Evolutionary conservation across 2,329 filamentous ascomycete species (phyloP).

Genomic region (Ascocoryne sarcoides): DNA sequence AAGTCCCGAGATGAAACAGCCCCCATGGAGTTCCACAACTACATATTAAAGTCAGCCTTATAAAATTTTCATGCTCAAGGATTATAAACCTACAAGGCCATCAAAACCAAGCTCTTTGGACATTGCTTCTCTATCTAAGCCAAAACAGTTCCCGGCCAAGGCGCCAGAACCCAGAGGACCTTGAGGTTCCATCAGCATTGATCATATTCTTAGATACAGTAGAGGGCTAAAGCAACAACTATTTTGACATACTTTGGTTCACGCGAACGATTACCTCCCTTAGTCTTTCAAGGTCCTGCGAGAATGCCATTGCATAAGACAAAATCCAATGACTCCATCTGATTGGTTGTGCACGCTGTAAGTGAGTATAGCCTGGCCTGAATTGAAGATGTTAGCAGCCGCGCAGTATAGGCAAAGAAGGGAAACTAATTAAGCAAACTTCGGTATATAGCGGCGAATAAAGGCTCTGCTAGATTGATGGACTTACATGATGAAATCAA

Average conservation of each 20-base stretch:
- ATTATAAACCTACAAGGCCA: slow-evolving; percentile 44
- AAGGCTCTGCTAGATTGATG: no score
- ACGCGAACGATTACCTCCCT: slow-evolving; percentile 65
- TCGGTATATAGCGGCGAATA: no score
- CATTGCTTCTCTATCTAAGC: slow-evolving; percentile 71
- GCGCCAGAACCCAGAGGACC: slow-evolving; percentile 38
- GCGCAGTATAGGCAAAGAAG: no score
- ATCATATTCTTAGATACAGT: no score
- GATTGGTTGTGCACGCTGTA: slow-evolving; percentile 74
- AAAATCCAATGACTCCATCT: slow-evolving; percentile 78
- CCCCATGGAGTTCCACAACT: slow-evolving; percentile 62
- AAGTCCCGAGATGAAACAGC: slow-evolving; percentile 61
- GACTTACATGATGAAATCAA: slow-evolving; percentile 60
- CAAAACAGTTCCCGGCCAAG: slow-evolving; percentile 73
- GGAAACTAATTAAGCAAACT: no score
- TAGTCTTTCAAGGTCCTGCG: slow-evolving; percentile 66
- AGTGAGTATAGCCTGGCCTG: slow-evolving; percentile 70
- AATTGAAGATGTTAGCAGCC: no score
- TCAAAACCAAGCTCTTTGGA: slow-evolving; percentile 75
- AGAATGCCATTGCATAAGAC: slow-evolving; percentile 63
- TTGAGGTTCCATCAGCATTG: no score
- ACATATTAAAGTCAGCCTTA: no score
- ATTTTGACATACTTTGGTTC: slow-evolving; percentile 41
- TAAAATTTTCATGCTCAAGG: no score
- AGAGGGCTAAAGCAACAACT: no score